Percentiles rank a stretch among this genome's conserved stretches.
These are phyloP conservation scores for Candida railenensis DNA, from an alignment of 805 yeast species.

Conservation along the genomic window DNA sequence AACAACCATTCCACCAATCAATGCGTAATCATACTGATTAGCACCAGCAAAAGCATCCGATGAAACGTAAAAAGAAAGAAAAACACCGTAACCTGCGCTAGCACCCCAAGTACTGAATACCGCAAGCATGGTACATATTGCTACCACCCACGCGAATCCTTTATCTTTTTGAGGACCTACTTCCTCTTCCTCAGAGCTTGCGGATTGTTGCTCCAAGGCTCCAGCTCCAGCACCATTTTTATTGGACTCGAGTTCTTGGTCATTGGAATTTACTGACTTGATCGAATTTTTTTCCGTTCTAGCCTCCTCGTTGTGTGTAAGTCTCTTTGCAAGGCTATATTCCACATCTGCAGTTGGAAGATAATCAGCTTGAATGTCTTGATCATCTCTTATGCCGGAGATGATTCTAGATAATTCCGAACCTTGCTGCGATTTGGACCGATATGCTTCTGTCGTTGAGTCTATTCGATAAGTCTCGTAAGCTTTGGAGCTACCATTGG, in stretches of 20 bases:
- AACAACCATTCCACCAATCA: constrained; percentile 51
- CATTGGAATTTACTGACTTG: background rate
- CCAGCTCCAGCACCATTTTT: background rate
- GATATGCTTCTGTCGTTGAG: background rate
- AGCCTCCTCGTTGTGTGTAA: constrained; percentile 2
- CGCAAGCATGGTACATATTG: constrained; percentile 46
- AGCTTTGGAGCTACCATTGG: background rate
- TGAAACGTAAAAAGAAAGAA: constrained; percentile 49
- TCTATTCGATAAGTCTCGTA: background rate
- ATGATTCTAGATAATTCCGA: constrained; percentile 10
- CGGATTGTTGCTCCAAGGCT: background rate
- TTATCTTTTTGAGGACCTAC: constrained; percentile 35
- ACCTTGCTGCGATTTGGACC: background rate
- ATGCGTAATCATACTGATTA: constrained; percentile 45
- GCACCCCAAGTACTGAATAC: constrained; percentile 56
- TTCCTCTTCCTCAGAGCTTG: constrained; percentile 3
- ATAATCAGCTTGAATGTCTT: background rate
- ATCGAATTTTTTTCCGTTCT: background rate
- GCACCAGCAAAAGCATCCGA: constrained; percentile 40
- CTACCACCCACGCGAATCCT: constrained; percentile 54
- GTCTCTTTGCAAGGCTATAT: background rate
- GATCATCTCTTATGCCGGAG: constrained; percentile 16
- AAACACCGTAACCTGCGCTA: constrained; percentile 58
- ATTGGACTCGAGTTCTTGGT: background rate
- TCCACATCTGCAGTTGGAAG: background rate